These are phyloP conservation scores for Penicillium ochrochloron DNA, from an alignment of 495 filamentous ascomycete genomes.

Conservation along the genomic window DNA sequence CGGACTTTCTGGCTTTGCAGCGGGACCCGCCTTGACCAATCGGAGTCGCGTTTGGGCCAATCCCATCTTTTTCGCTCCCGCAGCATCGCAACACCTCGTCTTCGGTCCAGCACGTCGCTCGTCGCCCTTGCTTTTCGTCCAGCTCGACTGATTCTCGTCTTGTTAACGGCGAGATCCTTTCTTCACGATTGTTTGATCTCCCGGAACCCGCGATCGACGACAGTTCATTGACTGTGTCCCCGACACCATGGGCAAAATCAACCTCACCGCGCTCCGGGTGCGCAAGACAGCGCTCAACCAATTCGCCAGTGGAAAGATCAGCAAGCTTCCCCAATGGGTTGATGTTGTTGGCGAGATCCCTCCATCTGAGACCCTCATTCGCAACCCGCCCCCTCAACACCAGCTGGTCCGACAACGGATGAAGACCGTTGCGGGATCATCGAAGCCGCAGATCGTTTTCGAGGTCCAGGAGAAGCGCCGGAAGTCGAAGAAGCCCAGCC, in stretches of 20 bases:
- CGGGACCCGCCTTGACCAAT: slow-evolving; percentile 49
- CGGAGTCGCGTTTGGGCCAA: slow-evolving; percentile 43
- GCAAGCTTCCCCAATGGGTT: slow-evolving; percentile 73
- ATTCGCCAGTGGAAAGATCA: slow-evolving; percentile 55
- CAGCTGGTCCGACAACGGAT: slow-evolving; percentile 58
- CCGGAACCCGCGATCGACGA: neutral
- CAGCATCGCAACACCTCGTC: slow-evolving; percentile 19
- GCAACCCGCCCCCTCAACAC: slow-evolving; percentile 68
- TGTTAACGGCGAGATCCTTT: neutral
- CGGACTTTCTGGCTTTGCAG: slow-evolving; percentile 43
- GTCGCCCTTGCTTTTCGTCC: neutral
- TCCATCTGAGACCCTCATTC: slow-evolving; percentile 76
- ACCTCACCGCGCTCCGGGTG: slow-evolving; percentile 75
- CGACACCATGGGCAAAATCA: slow-evolving; percentile 65
- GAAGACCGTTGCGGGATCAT: slow-evolving; percentile 41
- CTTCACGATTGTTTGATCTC: neutral
- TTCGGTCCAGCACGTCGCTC: slow-evolving; percentile 7
- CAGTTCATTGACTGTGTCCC: neutral
- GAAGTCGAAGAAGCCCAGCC: slow-evolving; percentile 65
- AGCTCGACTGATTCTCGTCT: neutral
- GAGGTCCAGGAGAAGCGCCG: slow-evolving; percentile 44
- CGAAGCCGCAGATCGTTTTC: slow-evolving; percentile 44
- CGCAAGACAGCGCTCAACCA: slow-evolving; percentile 65
- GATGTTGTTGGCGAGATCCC: slow-evolving; percentile 73
- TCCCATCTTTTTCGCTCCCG: slow-evolving; percentile 46